Conservation (phyloP, 1,284 basidiomycete genomes). For the Meripilus lineatus region DNA sequence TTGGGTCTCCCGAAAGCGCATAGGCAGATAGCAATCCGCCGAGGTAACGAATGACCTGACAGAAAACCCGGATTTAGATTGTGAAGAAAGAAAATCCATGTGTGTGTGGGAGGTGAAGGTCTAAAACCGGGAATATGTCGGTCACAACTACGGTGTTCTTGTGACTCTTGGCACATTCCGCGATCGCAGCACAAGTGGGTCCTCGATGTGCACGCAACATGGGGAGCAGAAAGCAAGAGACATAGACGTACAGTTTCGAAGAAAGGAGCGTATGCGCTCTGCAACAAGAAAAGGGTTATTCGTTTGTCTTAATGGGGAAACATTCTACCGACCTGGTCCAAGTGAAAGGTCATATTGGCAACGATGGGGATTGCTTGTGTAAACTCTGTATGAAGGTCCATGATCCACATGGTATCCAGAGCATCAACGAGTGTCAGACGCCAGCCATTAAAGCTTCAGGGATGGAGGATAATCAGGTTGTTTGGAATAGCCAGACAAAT, state of each 20-base stretch:
- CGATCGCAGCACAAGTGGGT: too few relatives aligned
- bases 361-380: conserved; percentile 57
- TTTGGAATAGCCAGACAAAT: not conserved
- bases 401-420: conserved; percentile 74
- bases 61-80: not conserved
- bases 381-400: conserved; percentile 67
- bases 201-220: too few relatives aligned
- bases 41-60: conserved; percentile 52
- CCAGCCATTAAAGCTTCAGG: conserved; percentile 66
- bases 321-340: conserved; percentile 28
- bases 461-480: conserved; percentile 3
- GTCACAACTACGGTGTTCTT: too few relatives aligned
- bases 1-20: conserved; percentile 50
- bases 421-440: conserved; percentile 71
- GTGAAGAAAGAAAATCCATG: not conserved
- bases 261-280: conserved; percentile 40
- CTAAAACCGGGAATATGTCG: too few relatives aligned
- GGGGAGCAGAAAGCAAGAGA: too few relatives aligned
- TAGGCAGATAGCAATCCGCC: conserved; percentile 65
- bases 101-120: too few relatives aligned
- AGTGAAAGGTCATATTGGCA: conserved; percentile 52
- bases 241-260: conserved; percentile 51
- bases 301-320: not conserved
- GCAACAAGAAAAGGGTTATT: not conserved
- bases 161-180: too few relatives aligned